These are phyloP conservation scores for Senecio squalidus DNA, from an alignment of 140 eudicot genomes.

Conservation along the genomic window DNA sequence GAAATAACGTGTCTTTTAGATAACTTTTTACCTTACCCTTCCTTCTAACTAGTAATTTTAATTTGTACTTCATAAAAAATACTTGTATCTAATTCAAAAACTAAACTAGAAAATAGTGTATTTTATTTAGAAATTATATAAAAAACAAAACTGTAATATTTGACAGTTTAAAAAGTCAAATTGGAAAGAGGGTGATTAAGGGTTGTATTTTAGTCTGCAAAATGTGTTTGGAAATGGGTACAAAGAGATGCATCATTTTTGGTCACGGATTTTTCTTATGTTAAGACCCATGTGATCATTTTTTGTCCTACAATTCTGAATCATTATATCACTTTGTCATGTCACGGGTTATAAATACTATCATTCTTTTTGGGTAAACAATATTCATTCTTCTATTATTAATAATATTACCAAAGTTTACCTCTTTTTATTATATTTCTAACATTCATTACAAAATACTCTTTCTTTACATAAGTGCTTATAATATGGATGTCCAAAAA, in stretches of 20 bases:
- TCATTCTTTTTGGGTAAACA: neutral
- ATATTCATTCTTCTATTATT: neutral
- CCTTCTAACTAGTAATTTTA: neutral
- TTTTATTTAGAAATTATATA: neutral
- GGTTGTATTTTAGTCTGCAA: conserved; percentile 22
- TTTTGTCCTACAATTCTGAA: conserved; percentile 26
- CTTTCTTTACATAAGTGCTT: too few species aligned
- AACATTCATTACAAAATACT: too few species aligned
- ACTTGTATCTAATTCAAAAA: neutral
- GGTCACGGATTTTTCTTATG: conserved; percentile 27
- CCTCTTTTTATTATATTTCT: neutral
- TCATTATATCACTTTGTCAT: conserved; percentile 23
- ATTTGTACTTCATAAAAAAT: too few species aligned
- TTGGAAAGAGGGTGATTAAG: conserved; percentile 10
- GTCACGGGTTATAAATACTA: conserved; percentile 22
- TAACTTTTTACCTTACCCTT: too few species aligned
- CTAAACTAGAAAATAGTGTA: neutral
- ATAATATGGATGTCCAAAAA: too few species aligned
- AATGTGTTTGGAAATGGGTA: conserved; percentile 17
- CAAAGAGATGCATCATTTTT: conserved; percentile 17
- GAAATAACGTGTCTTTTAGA: too few species aligned
- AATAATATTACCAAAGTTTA: neutral
- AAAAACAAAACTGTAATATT: neutral
- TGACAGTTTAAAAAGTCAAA: conserved; percentile 7
- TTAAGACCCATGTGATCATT: conserved; percentile 28